Conservation (phyloP, 371 early-diverging fungal genomes). For the Mucor saturninus region DNA sequence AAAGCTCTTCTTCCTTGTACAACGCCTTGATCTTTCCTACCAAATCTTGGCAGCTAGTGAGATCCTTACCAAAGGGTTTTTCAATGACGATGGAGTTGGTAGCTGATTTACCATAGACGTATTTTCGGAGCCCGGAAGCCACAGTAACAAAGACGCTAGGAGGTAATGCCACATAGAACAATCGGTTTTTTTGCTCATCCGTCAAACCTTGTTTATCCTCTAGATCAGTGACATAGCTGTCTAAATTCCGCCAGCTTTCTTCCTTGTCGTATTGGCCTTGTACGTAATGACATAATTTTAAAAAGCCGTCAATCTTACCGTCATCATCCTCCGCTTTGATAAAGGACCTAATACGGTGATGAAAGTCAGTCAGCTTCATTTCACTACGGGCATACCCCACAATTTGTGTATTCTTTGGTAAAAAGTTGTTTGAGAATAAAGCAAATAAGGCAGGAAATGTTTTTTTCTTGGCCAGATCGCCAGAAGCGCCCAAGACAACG, state of each 20-base stretch:
- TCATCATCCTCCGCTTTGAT: slow-evolving; percentile 64
- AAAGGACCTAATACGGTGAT: slow-evolving; percentile 69
- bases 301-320: slow-evolving; percentile 69
- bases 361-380: slow-evolving; percentile 60
- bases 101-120: slow-evolving; percentile 62
- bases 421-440: slow-evolving; percentile 74
- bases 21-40: slow-evolving; percentile 66
- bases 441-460: slow-evolving; percentile 97
- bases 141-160: slow-evolving; percentile 94
- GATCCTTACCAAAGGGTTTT: slow-evolving; percentile 98
- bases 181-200: slow-evolving; percentile 56
- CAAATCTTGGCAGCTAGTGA: slow-evolving; percentile 79
- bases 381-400: slow-evolving; percentile 96
- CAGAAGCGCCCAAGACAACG: slow-evolving; percentile 88
- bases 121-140: slow-evolving; percentile 71
- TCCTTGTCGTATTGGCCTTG: slow-evolving; percentile 90
- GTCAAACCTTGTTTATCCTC: slow-evolving; percentile 50
- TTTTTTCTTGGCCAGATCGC: slow-evolving; percentile 97
- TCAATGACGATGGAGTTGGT: slow-evolving; percentile 89
- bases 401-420: slow-evolving; percentile 80
- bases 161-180: slow-evolving; percentile 99
- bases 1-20: slow-evolving; percentile 91
- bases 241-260: slow-evolving; percentile 70
- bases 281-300: slow-evolving; percentile 79
- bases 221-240: slow-evolving; percentile 57